phyloP scores from a whole-genome alignment of 2,329 filamentous ascomycete species.

The Xylariaceae sp. region DNA sequence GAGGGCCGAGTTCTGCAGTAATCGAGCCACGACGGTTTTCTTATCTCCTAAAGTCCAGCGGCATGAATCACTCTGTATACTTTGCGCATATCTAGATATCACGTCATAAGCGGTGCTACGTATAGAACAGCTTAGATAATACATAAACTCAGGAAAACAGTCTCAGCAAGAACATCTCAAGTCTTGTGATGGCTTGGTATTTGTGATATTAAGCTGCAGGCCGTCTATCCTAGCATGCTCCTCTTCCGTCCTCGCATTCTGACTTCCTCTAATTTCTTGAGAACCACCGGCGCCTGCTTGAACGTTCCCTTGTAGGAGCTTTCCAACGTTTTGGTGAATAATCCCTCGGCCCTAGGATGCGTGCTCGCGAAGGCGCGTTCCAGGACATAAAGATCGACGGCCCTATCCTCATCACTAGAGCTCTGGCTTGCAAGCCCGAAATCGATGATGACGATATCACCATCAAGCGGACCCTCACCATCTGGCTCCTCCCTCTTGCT shows the following conservation, averaged over 20 bases:
- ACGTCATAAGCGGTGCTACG: too few species aligned
- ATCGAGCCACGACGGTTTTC: too few species aligned
- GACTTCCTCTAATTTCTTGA: constrained; percentile 86
- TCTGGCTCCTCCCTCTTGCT: constrained; percentile 14
- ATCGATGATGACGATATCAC: constrained; percentile 87
- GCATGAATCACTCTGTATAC: too few species aligned
- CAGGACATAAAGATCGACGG: constrained; percentile 93
- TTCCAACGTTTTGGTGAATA: constrained; percentile 70
- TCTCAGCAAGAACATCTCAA: too few species aligned
- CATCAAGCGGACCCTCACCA: constrained; percentile 42
- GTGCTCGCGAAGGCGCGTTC: constrained; percentile 94
- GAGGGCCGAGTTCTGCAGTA: too few species aligned
- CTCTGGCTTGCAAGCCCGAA: constrained; percentile 85
- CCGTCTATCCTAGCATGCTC: constrained; percentile 81
- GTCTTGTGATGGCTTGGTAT: too few species aligned
- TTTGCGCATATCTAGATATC: too few species aligned
- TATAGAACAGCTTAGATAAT: too few species aligned
- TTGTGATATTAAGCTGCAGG: too few species aligned
- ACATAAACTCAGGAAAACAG: too few species aligned
- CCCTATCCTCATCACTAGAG: constrained; percentile 82
- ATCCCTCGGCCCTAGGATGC: constrained; percentile 75
- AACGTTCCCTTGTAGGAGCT: constrained; percentile 67
- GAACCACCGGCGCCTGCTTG: constrained; percentile 67
- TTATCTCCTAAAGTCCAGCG: too few species aligned
- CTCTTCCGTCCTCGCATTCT: constrained; percentile 91